Base-by-base conservation (phyloP, 129 eudicot species). In the Chrysanthemum seticuspe region DNA sequence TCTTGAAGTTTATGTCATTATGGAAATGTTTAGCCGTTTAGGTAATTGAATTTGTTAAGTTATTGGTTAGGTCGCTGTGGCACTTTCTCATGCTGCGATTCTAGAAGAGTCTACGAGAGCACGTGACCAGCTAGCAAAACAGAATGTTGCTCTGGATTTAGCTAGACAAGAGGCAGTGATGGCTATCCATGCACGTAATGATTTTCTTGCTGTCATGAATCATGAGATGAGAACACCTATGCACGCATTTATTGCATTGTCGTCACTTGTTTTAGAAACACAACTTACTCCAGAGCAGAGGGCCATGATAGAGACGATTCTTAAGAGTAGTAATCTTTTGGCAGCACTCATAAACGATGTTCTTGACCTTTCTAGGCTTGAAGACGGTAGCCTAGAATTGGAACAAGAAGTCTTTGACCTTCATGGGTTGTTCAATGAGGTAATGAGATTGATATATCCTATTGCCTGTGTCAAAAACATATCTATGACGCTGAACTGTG, bases 61-160 rank as follows among this genome's bases (percentile, higher is more conserved):
- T 54, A 62, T 21, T 27, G 13, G 47, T 60, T 67, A 83, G 88
- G 91, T 87, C 29, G 88, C 88, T 36, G 88, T 87, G 13, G 91
- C 91, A 18, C 91, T 87, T 65, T 81, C 86, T 78, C 91, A 86
- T 72, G 91, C 91, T 58, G 84, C 86, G 18, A 81, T 81, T 72
- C 76, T 86, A 47, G 88, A 84, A 76, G 86, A 87, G 73, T 84
- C 91, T 0, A 81, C 62, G 76, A 60, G 81, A 62, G 83, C 84
- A 3, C 86, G 80, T 56, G 86, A 87, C 66, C 86, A 81, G 66
- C 81, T 87, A 29, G 68, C 68, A 74, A 83, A 73, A 74, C 86
- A 83, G 70, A 87, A 87, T 60, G 59, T 81, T 59, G 86, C 85
- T 51, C 51, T 87, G 51, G 86, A 83, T 70, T 63, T 73, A 59